phyloP scores from a whole-genome alignment of 495 filamentous ascomycete species.

The Hamigera avellanea region DNA sequence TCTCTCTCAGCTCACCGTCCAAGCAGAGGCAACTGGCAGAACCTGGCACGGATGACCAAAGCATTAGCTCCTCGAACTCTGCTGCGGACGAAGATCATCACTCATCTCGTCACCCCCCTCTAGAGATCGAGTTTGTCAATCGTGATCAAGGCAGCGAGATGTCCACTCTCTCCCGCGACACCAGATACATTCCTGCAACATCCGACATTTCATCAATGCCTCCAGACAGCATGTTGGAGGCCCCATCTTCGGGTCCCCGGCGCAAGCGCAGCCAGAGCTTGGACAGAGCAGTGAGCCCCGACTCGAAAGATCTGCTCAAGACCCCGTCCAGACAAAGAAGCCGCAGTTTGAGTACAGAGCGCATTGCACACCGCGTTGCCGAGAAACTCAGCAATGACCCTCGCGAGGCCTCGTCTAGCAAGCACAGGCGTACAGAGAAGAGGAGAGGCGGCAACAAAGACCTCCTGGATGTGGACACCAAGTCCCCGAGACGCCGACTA shows the following conservation, averaged over 20 bases:
- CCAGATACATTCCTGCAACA: slow-evolving; percentile 44
- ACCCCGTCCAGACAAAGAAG: slow-evolving; percentile 53
- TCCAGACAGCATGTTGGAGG: slow-evolving; percentile 80
- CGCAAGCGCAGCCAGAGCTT: slow-evolving; percentile 48
- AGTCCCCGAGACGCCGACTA: slow-evolving; percentile 48
- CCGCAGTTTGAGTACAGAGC: slow-evolving; percentile 62
- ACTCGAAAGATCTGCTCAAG: slow-evolving; percentile 47
- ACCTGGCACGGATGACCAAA: slow-evolving; percentile 40
- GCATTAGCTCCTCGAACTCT: slow-evolving; percentile 54
- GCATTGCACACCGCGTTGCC: slow-evolving; percentile 57
- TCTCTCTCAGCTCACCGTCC: slow-evolving; percentile 44
- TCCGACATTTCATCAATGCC: slow-evolving; percentile 91
- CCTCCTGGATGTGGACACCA: slow-evolving; percentile 37
- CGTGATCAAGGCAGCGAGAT: slow-evolving; percentile 45
- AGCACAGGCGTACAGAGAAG: slow-evolving; percentile 37
- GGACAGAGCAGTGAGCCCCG: slow-evolving; percentile 32
- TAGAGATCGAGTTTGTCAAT: slow-evolving; percentile 74
- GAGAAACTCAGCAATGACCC: slow-evolving; percentile 49
- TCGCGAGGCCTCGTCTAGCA: slow-evolving; percentile 35
- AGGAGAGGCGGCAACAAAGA: slow-evolving; percentile 53
- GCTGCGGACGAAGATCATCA: slow-evolving; percentile 67
- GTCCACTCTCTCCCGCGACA: slow-evolving; percentile 47
- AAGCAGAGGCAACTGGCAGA: slow-evolving; percentile 38
- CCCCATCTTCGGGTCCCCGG: slow-evolving; percentile 34
- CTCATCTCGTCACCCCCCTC: slow-evolving; percentile 50